A percentile compares a stretch with the other conserved stretches of the same genome.
Evolutionary conservation across 805 yeast species (phyloP).

Genomic region (Metschnikowia lunata): DNA sequence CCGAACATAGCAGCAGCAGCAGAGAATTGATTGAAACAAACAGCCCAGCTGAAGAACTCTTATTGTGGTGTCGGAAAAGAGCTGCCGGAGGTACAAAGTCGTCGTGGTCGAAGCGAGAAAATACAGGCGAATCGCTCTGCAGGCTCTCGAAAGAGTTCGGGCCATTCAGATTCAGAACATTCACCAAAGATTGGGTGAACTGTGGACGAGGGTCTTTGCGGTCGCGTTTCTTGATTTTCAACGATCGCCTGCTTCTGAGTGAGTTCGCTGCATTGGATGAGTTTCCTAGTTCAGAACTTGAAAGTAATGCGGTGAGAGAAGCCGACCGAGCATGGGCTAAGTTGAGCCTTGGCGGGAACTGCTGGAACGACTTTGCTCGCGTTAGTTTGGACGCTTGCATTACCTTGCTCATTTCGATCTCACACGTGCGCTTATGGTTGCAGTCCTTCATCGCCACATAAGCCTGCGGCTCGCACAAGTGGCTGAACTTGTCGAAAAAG

Average conservation of each 20-base stretch:
- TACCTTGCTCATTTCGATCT: constrained; percentile 42
- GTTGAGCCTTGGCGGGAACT: constrained; percentile 17
- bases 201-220: constrained; percentile 8
- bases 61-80: constrained; percentile 15
- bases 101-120: constrained; percentile 10
- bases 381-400: constrained; percentile 40
- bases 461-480: constrained; percentile 66
- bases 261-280: not conserved
- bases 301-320: constrained; percentile 14
- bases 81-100: constrained; percentile 19
- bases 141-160: constrained; percentile 6
- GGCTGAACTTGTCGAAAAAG: constrained; percentile 58
- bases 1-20: constrained; percentile 27
- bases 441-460: constrained; percentile 78
- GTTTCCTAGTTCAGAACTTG: constrained; percentile 4
- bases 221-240: constrained; percentile 16
- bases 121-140: constrained; percentile 7
- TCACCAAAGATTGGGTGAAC: constrained; percentile 12
- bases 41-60: constrained; percentile 12
- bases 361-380: constrained; percentile 35
- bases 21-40: constrained; percentile 29
- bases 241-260: constrained; percentile 11
- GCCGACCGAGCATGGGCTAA: constrained; percentile 14
- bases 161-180: not conserved
- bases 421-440: constrained; percentile 38